These are phyloP conservation scores for Cyphellophora attinorum DNA, from an alignment of 2,329 filamentous ascomycete genomes.

Conservation along the genomic window DNA sequence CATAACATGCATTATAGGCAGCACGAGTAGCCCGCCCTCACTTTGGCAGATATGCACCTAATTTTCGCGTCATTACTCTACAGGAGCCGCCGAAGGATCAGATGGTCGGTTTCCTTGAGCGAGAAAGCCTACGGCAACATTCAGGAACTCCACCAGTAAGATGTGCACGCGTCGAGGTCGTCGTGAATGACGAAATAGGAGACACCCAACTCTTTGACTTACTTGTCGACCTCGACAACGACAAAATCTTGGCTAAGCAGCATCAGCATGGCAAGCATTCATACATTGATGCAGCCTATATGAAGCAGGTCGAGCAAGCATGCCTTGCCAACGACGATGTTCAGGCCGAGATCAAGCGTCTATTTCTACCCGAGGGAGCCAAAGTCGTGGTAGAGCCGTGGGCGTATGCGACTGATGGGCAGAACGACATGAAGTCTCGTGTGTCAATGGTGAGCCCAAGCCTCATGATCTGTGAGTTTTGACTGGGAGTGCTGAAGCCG, in stretches of 20 bases:
- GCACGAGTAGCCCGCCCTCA: conserved; percentile 26
- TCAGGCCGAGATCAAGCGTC: conserved; percentile 29
- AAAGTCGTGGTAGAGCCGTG: conserved; percentile 43
- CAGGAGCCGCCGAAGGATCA: conserved; percentile 41
- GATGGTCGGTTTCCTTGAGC: conserved; percentile 38
- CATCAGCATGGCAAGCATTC: conserved; percentile 33
- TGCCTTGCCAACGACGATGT: conserved; percentile 35
- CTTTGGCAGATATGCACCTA: conserved; percentile 23
- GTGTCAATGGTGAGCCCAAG: conserved; percentile 34
- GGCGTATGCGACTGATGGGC: conserved; percentile 45
- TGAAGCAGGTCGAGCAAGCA: conserved; percentile 37
- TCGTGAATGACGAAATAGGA: conserved; percentile 21
- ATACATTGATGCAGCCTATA: conserved; percentile 37
- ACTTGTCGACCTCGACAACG: not conserved
- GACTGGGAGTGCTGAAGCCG: not conserved
- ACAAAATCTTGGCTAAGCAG: conserved; percentile 18
- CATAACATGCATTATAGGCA: conserved; percentile 10
- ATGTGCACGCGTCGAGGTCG: not conserved
- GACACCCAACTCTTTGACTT: not conserved
- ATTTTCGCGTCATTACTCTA: conserved; percentile 44
- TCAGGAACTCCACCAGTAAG: not conserved
- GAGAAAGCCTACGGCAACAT: conserved; percentile 5
- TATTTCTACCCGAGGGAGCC: conserved; percentile 34
- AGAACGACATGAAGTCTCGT: conserved; percentile 37
- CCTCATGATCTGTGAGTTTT: too few species aligned